Base-by-base conservation (phyloP, 768 basidiomycete species). In the Galerina marginata region DNA sequence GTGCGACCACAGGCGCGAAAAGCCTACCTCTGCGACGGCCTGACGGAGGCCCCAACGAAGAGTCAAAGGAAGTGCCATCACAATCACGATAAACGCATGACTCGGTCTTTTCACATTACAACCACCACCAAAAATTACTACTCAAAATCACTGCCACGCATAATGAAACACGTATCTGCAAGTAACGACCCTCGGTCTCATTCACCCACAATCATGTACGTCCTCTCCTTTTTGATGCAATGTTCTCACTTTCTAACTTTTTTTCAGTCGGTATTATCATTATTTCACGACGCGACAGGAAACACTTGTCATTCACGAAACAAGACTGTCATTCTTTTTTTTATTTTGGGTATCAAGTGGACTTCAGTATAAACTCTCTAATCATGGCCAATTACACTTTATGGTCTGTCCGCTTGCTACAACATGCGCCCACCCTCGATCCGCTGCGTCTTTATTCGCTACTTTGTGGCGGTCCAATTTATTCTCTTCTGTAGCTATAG, bases 221-320 rank as follows among this genome's bases (percentile, higher is more conserved):
- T 56, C 20, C 14, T 1, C 29, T 25, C 5, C 29, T 42, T n/a
- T 1, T 25, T 56, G 56, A 54, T 38, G 29, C 20, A 20, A 33
- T 39, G 14, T 47, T 10, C 52, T 65, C 48, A 57, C 54, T 50
- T 62, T 60, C 33, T 66, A n/a, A 38, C 56, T 64, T 26, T 63
- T 39, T 51, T 53, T 10, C 39, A 59, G 58, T 66, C 63, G 14
- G 10, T 50, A 54, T 58, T 49, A 53, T 54, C 46, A 60, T 40
- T 49, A 7, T 56, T 25, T 55, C 54, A 79, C 72, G 70, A 76
- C 71, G 45, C 60, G 70, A 72, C 74, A 71, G 65, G 71, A 63
- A 55, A 52, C 45, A 59, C 77, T 80, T 82, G 78, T 80, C 79
- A 83, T 82, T 79, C 79, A 83, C 81, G 81, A 79, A 71, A 81